Evolutionary conservation across 805 yeast genomes (phyloP), one percentile per base, ranked within the genome.

Genomic region (Blastobotrys americana): DNA sequence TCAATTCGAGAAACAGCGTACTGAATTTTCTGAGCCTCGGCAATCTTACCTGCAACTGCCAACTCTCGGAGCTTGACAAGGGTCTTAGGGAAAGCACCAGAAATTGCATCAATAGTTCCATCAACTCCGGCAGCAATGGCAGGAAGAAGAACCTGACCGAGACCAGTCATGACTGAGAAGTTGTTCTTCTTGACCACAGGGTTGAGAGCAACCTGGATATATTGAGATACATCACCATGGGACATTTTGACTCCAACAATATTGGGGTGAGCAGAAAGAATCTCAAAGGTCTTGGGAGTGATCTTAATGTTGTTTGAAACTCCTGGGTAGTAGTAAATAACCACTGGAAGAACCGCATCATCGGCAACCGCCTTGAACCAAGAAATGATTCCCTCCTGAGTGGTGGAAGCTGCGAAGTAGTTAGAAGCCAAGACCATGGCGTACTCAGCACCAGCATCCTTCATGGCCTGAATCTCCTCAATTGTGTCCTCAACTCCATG

Each of bases 61-160:
- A 57, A 52, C 36, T 66, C 59, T 51, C 60, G 71, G 34, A 76
- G 55, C 41, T 63, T 63, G 41, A 71, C 73, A 36, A 68, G 68
- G 4, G 70, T 59, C 59, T 72, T 71, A 47, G 80, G 80, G 61
- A 66, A 73, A 3, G 74, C 75, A 28, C 76, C 77, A 34, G 73
- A 64, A 25, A 74, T 60, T 4, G 77, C 80, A 55, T 74, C 79
- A 46, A 76, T 69, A 13, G 77, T 66, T 27, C 78, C 80, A 41
- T 64, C 61, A 42, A 67, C 67, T n/a, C 77, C 77, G 18, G 72
- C 67, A 1, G 68, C 46, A 39, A 72, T 59, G 15, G 69, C 70
- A 19, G 80, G 78, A 27, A 73, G 56, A 28, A 76, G 58, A 34
- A 73, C 59, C 55, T 75, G 78, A 22, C 78, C 78, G 16, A 73